A percentile compares a stretch with the other conserved stretches of the same genome.
Conservation (phyloP, 2,329 filamentous ascomycete genomes). For the Verticillium zaregamsianum region DNA sequence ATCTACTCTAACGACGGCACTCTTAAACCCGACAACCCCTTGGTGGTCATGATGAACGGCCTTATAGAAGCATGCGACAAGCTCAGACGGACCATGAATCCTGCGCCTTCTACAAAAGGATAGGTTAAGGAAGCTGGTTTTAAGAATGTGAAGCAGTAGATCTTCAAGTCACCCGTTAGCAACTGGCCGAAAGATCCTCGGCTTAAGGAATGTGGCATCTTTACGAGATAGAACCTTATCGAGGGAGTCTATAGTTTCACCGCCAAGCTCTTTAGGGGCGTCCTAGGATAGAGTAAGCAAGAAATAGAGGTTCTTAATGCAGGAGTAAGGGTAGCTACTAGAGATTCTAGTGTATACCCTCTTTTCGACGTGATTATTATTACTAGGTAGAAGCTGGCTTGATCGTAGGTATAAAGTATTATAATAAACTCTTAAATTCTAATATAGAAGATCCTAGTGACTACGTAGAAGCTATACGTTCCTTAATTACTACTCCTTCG, state of each 20-base stretch:
- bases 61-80: slow-evolving; percentile 19
- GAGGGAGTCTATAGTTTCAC: slow-evolving; percentile 16
- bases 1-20: slow-evolving; percentile 4
- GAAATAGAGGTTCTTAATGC: slow-evolving; percentile 21
- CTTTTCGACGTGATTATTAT: slow-evolving; percentile 25
- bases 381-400: slow-evolving; percentile 20
- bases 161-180: slow-evolving; percentile 24
- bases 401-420: too few relatives aligned
- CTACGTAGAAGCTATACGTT: too few relatives aligned
- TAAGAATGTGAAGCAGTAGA: slow-evolving; percentile 19
- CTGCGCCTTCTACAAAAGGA: slow-evolving; percentile 16
- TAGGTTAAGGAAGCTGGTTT: slow-evolving; percentile 26
- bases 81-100: slow-evolving; percentile 24
- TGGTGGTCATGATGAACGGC: slow-evolving; percentile 15
- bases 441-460: too few relatives aligned
- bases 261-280: slow-evolving; percentile 21
- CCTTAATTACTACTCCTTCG: too few relatives aligned
- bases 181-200: slow-evolving; percentile 34
- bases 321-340: slow-evolving; percentile 19
- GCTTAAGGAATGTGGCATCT: slow-evolving; percentile 33
- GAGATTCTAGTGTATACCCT: slow-evolving; percentile 21
- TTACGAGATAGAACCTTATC: slow-evolving; percentile 14
- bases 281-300: slow-evolving; percentile 19
- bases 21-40: background rate
- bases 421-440: too few relatives aligned